A percentile compares a stretch with the other conserved stretches of the same genome.
Evolutionary conservation across 257 asterid species (phyloP).

Genomic region (Catharanthus roseus): DNA sequence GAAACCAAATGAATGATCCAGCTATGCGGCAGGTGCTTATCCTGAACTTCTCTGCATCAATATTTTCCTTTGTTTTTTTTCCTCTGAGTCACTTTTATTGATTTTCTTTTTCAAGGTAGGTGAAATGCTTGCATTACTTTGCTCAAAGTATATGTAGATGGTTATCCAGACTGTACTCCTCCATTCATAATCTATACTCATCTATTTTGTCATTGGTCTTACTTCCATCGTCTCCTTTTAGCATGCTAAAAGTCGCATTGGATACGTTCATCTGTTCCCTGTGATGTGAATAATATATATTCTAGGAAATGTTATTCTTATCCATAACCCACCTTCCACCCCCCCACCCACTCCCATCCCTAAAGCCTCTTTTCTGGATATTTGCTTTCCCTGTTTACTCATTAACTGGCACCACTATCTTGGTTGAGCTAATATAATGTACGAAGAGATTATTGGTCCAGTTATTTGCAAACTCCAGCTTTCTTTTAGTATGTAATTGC

Average conservation of each 20-base stretch:
- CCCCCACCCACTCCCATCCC: no score
- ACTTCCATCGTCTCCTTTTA: not conserved
- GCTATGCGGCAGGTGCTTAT: slow-evolving; percentile 82
- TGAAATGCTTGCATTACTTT: not conserved
- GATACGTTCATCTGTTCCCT: not conserved
- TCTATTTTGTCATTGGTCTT: not conserved
- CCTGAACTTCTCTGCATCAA: slow-evolving; percentile 8
- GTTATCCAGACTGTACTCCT: not conserved
- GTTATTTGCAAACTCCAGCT: not conserved
- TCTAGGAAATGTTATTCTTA: no score
- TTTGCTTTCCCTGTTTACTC: not conserved
- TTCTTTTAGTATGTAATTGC: not conserved
- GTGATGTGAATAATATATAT: not conserved
- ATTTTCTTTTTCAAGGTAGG: not conserved
- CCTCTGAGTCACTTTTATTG: not conserved
- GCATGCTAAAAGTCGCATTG: not conserved
- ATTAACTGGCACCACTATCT: not conserved
- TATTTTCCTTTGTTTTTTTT: not conserved
- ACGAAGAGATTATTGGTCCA: not conserved
- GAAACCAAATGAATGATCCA: slow-evolving; percentile 94
- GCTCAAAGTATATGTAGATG: not conserved
- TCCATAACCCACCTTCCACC: no score
- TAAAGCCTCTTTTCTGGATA: no score
- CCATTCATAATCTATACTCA: not conserved
- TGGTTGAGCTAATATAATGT: not conserved